Evolutionary conservation across 2,329 filamentous ascomycete genomes (phyloP).

Genomic region (Ceratocystis ficicola): DNA sequence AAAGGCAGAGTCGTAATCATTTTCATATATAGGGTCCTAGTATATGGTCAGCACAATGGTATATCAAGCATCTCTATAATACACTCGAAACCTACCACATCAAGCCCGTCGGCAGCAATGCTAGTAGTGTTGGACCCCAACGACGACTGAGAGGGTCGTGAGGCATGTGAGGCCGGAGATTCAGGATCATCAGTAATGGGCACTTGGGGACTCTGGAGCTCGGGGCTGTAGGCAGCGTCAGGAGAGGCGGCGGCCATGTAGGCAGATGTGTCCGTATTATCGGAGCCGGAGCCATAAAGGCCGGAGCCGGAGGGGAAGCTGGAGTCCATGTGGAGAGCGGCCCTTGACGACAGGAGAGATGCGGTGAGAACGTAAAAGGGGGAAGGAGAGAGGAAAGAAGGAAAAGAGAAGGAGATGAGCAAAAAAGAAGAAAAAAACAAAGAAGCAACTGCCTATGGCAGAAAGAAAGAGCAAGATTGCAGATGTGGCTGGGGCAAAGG

Average conservation of each 20-base stretch:
- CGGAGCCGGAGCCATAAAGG: neutral
- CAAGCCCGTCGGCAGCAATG: constrained; percentile 15
- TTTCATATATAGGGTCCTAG: constrained; percentile 17
- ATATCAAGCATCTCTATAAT: neutral
- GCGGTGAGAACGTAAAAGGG: neutral
- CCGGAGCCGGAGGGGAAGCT: constrained; percentile 9
- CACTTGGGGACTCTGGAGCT: neutral
- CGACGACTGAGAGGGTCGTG: constrained; percentile 14
- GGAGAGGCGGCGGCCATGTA: neutral
- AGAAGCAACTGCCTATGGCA: neutral
- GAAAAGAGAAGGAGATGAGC: neutral
- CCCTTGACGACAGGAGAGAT: neutral
- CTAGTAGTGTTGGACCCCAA: constrained; percentile 17
- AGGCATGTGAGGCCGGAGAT: constrained; percentile 9
- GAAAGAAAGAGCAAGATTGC: neutral
- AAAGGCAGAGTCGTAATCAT: constrained; percentile 19
- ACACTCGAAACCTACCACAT: constrained; percentile 17
- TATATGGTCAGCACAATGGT: neutral
- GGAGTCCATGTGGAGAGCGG: constrained; percentile 5
- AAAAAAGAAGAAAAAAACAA: neutral
- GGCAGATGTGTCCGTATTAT: neutral
- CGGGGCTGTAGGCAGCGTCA: neutral
- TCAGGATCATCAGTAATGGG: neutral
- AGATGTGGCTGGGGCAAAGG: neutral
- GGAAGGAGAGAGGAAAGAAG: neutral